Evolutionary conservation across 73 alveolate genomes (phyloP), one percentile per base, ranked within the genome.

Genomic region (Durusdinium trenchii): DNA sequence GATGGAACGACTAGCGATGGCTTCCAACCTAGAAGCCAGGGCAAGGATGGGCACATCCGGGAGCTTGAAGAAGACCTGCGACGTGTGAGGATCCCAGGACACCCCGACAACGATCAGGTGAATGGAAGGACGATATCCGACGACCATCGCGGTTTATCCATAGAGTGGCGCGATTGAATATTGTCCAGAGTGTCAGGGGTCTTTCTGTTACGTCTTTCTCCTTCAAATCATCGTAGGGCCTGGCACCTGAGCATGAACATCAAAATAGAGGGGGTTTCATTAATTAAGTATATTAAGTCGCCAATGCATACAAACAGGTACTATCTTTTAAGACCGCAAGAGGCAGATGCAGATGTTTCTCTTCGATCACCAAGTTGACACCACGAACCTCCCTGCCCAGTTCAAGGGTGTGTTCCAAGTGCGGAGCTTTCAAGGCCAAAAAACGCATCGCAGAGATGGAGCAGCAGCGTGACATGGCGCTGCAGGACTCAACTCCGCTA

Each of bases 21-120:
- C 3, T 71, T n/a, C 23, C 14, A 30, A 30, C 45, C 32, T 71
- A 23, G 61, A 16, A 35, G 9, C 64, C 95, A 89, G 96, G 96
- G 96, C 36, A 89, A 89, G 73, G 96, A 89, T 30, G 96, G 96
- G 30, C 96, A 89, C 86, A 89, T 89, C 73, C 42, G 96, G 35
- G 96, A 89, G 86, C 96, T 89, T 20, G 96, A 89, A 71, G 96
- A 89, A 23, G 96, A 89, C 54, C 40, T 89, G 71, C 76, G 96
- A 47, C 86, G 96, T 2, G 96, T 48, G 12, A 47, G 46, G n/a
- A 16, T 30, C 95, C 62, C 6, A 43, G 95, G 36, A 45, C 30
- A n/a, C n/a, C n/a, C 35, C 71, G 20, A 28, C 3, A n/a, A 5
- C 38, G 32, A 61, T 28, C 75, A 2, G 1, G 38, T 61, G 32